A percentile compares a stretch with the other conserved stretches of the same genome.
Conservation (phyloP, 2,329 filamentous ascomycete species). For the Lachnellula subtilissima region DNA sequence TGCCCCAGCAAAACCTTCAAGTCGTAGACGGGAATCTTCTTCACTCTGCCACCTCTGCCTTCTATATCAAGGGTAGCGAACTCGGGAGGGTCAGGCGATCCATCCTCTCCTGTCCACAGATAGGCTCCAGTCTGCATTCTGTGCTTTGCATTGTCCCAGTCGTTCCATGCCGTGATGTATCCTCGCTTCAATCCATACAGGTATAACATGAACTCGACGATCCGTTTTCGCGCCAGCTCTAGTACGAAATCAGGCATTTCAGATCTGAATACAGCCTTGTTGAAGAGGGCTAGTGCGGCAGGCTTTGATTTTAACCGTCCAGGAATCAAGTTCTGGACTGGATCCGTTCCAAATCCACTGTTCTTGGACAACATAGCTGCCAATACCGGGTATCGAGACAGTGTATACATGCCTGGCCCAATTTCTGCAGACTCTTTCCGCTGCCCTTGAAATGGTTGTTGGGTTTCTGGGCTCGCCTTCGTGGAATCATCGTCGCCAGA, state of each 20-base stretch:
- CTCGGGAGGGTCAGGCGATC: conserved; percentile 29
- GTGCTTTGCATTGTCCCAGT: conserved; percentile 41
- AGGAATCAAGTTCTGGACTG: conserved; percentile 3
- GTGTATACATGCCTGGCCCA: not conserved
- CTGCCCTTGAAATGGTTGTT: not conserved
- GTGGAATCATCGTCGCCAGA: not conserved
- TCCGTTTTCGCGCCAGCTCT: conserved; percentile 43
- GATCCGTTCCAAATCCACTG: not conserved
- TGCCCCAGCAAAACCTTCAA: conserved; percentile 46
- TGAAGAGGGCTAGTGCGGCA: conserved; percentile 13
- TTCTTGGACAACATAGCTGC: not conserved
- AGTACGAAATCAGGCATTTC: conserved; percentile 55
- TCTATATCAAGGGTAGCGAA: conserved; percentile 43
- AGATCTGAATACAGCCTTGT: conserved; percentile 39
- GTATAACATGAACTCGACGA: conserved; percentile 43
- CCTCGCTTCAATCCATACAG: conserved; percentile 32
- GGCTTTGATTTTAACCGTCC: not conserved
- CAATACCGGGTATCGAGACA: not conserved
- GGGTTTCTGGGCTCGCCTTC: not conserved
- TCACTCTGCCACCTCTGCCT: conserved; percentile 22
- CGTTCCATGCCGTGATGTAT: conserved; percentile 39
- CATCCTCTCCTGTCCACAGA: conserved; percentile 22
- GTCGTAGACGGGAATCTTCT: conserved; percentile 48
- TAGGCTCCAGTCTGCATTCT: conserved; percentile 29
- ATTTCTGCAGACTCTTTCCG: not conserved